These are phyloP conservation scores for Hymenochaete sp. DNA, from an alignment of 1,284 basidiomycete species.

Conservation along the genomic window DNA sequence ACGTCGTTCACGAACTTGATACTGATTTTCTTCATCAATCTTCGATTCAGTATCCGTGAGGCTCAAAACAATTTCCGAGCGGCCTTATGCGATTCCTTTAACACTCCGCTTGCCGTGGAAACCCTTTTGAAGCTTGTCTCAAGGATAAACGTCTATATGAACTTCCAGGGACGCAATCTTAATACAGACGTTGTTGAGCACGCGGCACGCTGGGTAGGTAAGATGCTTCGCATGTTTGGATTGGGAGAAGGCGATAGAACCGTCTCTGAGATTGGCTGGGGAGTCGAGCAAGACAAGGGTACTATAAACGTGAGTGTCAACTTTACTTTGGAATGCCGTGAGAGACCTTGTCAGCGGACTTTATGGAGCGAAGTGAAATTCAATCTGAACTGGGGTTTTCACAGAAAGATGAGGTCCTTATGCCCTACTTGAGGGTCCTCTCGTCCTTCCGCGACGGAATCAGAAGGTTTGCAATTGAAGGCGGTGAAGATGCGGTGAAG, in stretches of 20 bases:
- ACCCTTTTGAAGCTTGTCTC: constrained; percentile 79
- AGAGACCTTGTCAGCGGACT: too few species aligned
- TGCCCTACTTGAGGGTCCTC: constrained; percentile 84
- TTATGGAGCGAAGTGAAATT: not conserved
- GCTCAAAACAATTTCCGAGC: constrained; percentile 76
- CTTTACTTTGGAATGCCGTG: too few species aligned
- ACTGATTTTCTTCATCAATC: constrained; percentile 13
- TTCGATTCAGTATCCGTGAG: constrained; percentile 51
- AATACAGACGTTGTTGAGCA: constrained; percentile 70
- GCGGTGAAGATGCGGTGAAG: constrained; percentile 55
- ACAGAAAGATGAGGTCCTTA: constrained; percentile 76
- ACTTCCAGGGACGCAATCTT: constrained; percentile 43
- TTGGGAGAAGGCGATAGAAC: constrained; percentile 78
- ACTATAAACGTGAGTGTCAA: constrained; percentile 48
- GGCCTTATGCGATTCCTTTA: constrained; percentile 97
- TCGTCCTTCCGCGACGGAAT: constrained; percentile 91
- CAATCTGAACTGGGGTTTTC: constrained; percentile 1
- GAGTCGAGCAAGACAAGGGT: constrained; percentile 42
- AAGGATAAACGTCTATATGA: constrained; percentile 87
- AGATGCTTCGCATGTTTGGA: constrained; percentile 93
- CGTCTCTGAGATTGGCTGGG: constrained; percentile 59
- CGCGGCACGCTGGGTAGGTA: constrained; percentile 77
- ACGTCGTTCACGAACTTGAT: constrained; percentile 7
- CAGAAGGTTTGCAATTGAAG: constrained; percentile 72
- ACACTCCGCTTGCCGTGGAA: constrained; percentile 81